Base-by-base conservation (phyloP, 1,284 basidiomycete species). In the Lentinula novae-zelandiae region DNA sequence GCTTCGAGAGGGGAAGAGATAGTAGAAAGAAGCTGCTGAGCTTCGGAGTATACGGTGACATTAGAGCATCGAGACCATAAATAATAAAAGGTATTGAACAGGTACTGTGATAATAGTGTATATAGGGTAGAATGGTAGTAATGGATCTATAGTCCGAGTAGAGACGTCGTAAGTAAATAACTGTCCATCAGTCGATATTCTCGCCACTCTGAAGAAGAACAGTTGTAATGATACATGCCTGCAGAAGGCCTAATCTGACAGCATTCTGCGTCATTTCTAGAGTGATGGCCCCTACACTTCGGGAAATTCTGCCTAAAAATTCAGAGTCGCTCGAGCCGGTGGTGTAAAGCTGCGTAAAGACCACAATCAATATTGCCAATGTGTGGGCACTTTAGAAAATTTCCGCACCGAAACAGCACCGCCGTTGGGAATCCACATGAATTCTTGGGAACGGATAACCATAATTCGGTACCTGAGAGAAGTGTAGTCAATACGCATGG, bases 391-490 rank as follows among this genome's bases (percentile, higher is more conserved):
- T 33, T n/a, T 3, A 27, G 3, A 27, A 44, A 38, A 1, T 12
- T 22, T 15, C 74, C 81, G 8, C 65, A 84, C 82, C 44, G 75
- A 66, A 44, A 70, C 62, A 48, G 60, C 49, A 8, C 61, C 53
- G 9, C 62, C 58, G 20, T 58, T 60, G 9, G 68, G 63, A 15
- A 62, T 57, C 68, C 66, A 69, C 12, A 66, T 60, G 36, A 63
- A 67, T 27, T 69, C 67, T 0, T 74, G 67, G 0, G 78, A 76
- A 36, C 73, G 67, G 15, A 78, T 67, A 5, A 71, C 70, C 78
- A 84, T 78, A n/a, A 67, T 63, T 38, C 82, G 72, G 17, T 73
- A 72, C 40, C 81, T 80, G 62, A 62, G 12, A 40, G 12, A 12
- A 63, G 34, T 55, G 60, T 60, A 27, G 27, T 54, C 52, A 42